These are phyloP conservation scores for Dothideomycetidae sp. DNA, from an alignment of 2,329 filamentous ascomycete species.

Conservation along the genomic window DNA sequence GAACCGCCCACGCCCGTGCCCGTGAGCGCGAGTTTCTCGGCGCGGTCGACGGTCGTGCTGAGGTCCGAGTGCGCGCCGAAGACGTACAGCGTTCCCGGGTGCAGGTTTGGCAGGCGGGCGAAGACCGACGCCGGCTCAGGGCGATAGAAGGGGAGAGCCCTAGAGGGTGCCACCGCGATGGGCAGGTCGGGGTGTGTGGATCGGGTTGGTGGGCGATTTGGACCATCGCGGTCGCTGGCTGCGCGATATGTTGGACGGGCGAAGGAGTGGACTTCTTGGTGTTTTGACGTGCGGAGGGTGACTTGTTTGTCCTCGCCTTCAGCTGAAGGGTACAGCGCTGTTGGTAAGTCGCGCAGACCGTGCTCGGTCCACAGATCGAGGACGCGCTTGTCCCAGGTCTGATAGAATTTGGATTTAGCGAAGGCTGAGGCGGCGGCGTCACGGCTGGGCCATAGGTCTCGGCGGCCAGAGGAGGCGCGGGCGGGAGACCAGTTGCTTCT, in stretches of 20 bases:
- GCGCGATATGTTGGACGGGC: constrained; percentile 43
- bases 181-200: constrained; percentile 31
- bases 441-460: constrained; percentile 71
- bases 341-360: constrained; percentile 64
- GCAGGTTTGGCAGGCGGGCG: constrained; percentile 42
- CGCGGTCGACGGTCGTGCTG: constrained; percentile 35
- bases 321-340: constrained; percentile 39
- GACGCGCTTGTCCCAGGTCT: constrained; percentile 66
- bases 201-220: constrained; percentile 23
- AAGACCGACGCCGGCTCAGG: constrained; percentile 47
- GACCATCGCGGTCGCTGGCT: constrained; percentile 13
- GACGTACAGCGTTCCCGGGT: constrained; percentile 54
- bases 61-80: constrained; percentile 49
- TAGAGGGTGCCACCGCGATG: constrained; percentile 15
- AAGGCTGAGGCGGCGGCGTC: constrained; percentile 54
- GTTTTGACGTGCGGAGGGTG: constrained; percentile 67
- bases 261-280: constrained; percentile 77
- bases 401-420: constrained; percentile 58
- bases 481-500: constrained; percentile 23
- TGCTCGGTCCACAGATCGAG: constrained; percentile 58
- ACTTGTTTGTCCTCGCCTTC: constrained; percentile 32
- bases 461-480: constrained; percentile 53
- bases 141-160: constrained; percentile 48
- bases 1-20: constrained; percentile 54
- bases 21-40: constrained; percentile 49